Evolutionary conservation across 2,329 filamentous ascomycete species (phyloP), one percentile per base, ranked within the genome.

Genomic region (Fusarium sp.): DNA sequence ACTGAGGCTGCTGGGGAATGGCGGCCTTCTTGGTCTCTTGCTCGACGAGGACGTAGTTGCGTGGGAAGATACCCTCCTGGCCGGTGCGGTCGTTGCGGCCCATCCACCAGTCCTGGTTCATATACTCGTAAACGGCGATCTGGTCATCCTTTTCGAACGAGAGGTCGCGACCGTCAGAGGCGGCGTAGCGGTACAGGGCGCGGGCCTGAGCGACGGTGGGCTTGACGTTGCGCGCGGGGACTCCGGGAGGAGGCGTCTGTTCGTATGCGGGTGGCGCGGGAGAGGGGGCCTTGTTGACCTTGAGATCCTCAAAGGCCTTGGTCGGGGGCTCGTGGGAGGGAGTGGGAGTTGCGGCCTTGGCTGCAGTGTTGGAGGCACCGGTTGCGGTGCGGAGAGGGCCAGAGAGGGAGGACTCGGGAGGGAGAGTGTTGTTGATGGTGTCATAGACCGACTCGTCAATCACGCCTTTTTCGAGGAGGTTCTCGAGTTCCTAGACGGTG

Each of bases 81-180:
- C 91, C 91, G 8, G 93, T 97, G 58, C 93, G 89, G 76, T 90
- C 84, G 81, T 97, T 97, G 73, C 87, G 88, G 72, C 95, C 95
- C 85, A 93, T 90, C 93, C 93, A 97, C 95, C 95, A 98, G 81
- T 98, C 94, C 68, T 90, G 89, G 81, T 98, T 98, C 91, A 97
- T 96, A 83, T 97, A 94, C 81, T 97, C 93, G 71, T 89, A 87
- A 20, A 98, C 91, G 64, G 88, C 86, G 73, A 98, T 85, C 69
- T 86, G 85, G 81, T 98, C 95, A 77, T 94, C 91, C 67, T 91
- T 89, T 77, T 93, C 88, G 64, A 98, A 88, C 2, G 87, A 88
- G 68, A 97, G 85, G 78, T 98, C 95, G 64, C 93, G 93, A 4
- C 89, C 86, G 77, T 97, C 94, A 40, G 90, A 79, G 8, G 90